Conservation (phyloP, 495 filamentous ascomycete genomes). For the Cercophora sp. region DNA sequence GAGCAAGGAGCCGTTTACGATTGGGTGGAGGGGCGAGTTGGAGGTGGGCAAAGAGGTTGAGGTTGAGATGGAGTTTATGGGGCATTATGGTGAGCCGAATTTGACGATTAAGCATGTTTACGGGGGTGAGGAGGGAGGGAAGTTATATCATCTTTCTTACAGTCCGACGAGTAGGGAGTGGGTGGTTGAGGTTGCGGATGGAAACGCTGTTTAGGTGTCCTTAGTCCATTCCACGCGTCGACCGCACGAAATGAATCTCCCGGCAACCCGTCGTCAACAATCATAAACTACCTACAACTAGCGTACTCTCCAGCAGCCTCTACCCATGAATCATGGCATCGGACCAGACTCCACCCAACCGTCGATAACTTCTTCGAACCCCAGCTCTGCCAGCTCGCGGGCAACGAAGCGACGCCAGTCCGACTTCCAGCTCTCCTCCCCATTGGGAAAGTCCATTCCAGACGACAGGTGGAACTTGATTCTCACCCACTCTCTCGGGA, state of each 20-base stretch:
- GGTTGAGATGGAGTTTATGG: conserved; percentile 45
- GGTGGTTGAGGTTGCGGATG: background rate
- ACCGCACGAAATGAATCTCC: too few relatives aligned
- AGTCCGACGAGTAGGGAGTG: conserved; percentile 36
- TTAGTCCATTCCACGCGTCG: too few relatives aligned
- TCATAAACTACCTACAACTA: too few relatives aligned
- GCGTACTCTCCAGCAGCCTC: too few relatives aligned
- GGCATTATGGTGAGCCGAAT: conserved; percentile 43
- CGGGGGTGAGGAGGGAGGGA: background rate
- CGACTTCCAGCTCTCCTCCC: background rate
- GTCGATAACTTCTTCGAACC: background rate
- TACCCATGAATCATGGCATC: background rate
- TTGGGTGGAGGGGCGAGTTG: conserved; percentile 28
- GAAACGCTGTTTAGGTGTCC: too few relatives aligned
- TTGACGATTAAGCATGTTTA: conserved; percentile 25
- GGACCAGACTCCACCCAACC: background rate
- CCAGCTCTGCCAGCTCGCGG: conserved; percentile 2
- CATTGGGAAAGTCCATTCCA: conserved; percentile 11
- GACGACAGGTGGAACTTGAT: conserved; percentile 14
- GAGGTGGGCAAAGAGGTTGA: conserved; percentile 25
- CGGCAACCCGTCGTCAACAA: too few relatives aligned
- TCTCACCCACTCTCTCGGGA: conserved; percentile 16
- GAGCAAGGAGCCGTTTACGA: conserved; percentile 36
- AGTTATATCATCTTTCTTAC: conserved; percentile 41
- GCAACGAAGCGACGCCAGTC: conserved; percentile 9